Base-by-base conservation (phyloP, 352 stramenopile genomes). In the Pythium pyrilobum region DNA sequence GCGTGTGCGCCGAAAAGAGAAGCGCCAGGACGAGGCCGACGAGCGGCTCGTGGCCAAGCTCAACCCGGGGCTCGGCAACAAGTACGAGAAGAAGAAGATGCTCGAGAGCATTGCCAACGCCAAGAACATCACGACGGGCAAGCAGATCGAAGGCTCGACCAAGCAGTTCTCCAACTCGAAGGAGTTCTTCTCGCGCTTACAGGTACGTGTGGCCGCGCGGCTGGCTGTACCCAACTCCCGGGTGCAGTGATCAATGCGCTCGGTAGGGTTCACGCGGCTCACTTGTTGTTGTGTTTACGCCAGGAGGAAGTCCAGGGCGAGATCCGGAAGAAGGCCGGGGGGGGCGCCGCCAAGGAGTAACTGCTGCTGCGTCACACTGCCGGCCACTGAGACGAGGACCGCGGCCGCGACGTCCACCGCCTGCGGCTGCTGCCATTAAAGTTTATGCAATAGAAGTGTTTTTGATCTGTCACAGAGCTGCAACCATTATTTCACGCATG, bases 61-160 rank as follows among this genome's bases (percentile, higher is more conserved):
- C 57, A 91, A 98, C 67, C 91, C 93, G n/a, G 91, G 91, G 0
- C 72, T 98, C 31, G 91, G 92, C 58, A 98, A 98, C 75, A 96
- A 96, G 52, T 97, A 97, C 75, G 93, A 96, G 60, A 97, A 97
- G 69, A 94, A 85, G 78, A 96, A 94, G 57, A 78, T 94, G 72
- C 71, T 92, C 57, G 77, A 94, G 64, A 89, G 71, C 59, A 71
- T 94, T 33, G 73, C 77, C 23, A 69, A 66, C 46, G 77, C 79
- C 70, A 89, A 87, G 68, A 94, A 91, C 61, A 70, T 94, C 60
- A 89, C 77, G n/a, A 83, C 53, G 57, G 83, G 83, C 73, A 93
- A 84, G 64, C 70, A 74, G 47, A 90, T 90, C 67, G 78, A 90
- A 41, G 80, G 79, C 54, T 89, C 77, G 15, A 79, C 76, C 33